Base-by-base conservation (phyloP, 1,284 basidiomycete species). In the Austroboletus novae-zelandiae region DNA sequence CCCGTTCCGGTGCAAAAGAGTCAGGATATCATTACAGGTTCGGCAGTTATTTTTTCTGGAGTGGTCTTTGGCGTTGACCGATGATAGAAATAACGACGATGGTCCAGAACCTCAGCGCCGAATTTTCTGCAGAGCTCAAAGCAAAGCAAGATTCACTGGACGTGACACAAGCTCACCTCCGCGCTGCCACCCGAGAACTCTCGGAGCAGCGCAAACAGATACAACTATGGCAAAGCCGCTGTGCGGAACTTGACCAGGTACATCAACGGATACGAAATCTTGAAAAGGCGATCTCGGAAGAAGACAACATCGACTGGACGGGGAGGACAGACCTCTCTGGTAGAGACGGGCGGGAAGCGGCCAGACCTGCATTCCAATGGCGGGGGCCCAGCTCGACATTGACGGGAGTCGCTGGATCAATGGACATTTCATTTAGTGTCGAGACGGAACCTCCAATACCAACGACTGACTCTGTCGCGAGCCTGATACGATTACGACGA, bases 201-300 rank as follows among this genome's bases (percentile, higher is more conserved):
- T 87, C 94, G 0, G 89, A 94, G 51, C 88, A 94, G 61, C 84
- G 96, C 36, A 88, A 87, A 58, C 86, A 92, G 58, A 86, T 95
- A 31, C 80, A 86, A 53, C 66, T 75, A 5, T 88, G 88, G 79
- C 89, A 93, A 61, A 63, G 71, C 1, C 79, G 81, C 41, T 85
- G 87, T 48, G 79, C 75, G 10, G 86, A 91, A 62, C 76, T 93
- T 10, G 93, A 95, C 57, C 83, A 90, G 61, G 74, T 90, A 13
- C 77, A 79, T 27, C 86, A 90, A 61, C 82, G 88, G 4, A 79
- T 90, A 40, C 80, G 86, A 39, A 95, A 94, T 63, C 77, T 97
- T 20, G 83, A 91, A 59, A 83, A 84, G 30, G 90, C 91, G 0
- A 70, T 93, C n/a, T 67, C 69, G 11, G 84, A 88, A 9, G 91